phyloP scores from a whole-genome alignment of 441 rosid species.

The Populus hybrid region DNA sequence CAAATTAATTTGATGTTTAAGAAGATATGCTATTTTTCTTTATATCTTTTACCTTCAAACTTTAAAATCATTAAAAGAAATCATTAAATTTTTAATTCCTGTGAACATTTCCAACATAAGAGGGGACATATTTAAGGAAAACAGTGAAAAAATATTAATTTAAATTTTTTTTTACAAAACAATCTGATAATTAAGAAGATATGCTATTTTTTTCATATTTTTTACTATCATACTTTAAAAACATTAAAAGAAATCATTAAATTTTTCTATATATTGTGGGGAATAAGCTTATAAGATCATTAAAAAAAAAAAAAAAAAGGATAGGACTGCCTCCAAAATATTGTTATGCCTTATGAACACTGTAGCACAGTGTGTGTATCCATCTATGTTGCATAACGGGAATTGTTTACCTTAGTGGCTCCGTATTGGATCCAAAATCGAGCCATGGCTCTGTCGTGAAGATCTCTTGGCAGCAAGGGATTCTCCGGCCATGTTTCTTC shows the following conservation, averaged over 20 bases:
- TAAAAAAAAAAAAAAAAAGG: background rate
- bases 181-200: too few relatives aligned
- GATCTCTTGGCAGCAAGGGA: slow-evolving; percentile 4
- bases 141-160: too few relatives aligned
- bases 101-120: too few relatives aligned
- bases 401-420: background rate
- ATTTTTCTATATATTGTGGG: background rate
- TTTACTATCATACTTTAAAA: too few relatives aligned
- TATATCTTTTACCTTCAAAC: too few relatives aligned
- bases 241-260: background rate
- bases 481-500: background rate
- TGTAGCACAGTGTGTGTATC: background rate
- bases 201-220: too few relatives aligned
- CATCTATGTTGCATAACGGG: background rate
- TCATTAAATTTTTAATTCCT: too few relatives aligned
- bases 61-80: too few relatives aligned
- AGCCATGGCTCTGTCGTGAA: slow-evolving; percentile 2
- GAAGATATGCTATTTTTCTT: too few relatives aligned
- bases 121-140: too few relatives aligned
- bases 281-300: background rate
- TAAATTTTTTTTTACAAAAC: too few relatives aligned
- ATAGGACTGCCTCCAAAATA: background rate
- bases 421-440: background rate
- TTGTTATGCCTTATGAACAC: background rate
- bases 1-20: too few relatives aligned